phyloP scores from a whole-genome alignment of 225 moss, liverwort and hornwort genomes.

The Marchantia paleacea region DNA sequence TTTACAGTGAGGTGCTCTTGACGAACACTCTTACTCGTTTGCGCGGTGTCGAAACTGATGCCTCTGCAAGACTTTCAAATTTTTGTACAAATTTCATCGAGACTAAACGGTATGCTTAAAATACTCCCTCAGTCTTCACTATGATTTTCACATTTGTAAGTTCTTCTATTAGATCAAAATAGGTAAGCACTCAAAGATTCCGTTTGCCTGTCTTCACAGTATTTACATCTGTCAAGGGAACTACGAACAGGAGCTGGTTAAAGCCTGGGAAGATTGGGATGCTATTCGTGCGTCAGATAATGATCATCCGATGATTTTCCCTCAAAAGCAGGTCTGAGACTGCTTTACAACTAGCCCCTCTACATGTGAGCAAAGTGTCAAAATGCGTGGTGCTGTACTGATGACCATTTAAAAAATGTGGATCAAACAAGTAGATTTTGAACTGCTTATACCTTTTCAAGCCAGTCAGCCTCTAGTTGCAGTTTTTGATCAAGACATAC shows the following conservation, averaged over 20 bases:
- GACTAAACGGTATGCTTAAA: constrained; percentile 62
- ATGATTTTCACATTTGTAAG: no score
- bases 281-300: constrained; percentile 69
- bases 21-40: constrained; percentile 75
- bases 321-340: constrained; percentile 68
- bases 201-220: constrained; percentile 36
- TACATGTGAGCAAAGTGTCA: not conserved
- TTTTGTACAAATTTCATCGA: constrained; percentile 79
- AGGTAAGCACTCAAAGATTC: no score
- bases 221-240: constrained; percentile 77
- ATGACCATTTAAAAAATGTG: not conserved
- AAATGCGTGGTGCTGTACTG: not conserved
- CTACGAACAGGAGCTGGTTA: constrained; percentile 71
- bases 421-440: not conserved
- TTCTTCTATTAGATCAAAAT: not conserved
- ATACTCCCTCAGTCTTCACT: not conserved
- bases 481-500: not conserved
- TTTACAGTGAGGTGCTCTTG: constrained; percentile 85
- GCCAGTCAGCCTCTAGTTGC: no score
- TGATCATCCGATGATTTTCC: constrained; percentile 88
- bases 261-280: constrained; percentile 95
- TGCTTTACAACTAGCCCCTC: not conserved
- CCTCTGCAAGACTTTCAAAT: constrained; percentile 42
- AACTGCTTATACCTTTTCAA: not conserved
- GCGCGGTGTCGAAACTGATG: constrained; percentile 54